Percentiles rank a stretch among this genome's conserved stretches.
Conservation (phyloP, 352 stramenopile species). For the Pythium biforme region DNA sequence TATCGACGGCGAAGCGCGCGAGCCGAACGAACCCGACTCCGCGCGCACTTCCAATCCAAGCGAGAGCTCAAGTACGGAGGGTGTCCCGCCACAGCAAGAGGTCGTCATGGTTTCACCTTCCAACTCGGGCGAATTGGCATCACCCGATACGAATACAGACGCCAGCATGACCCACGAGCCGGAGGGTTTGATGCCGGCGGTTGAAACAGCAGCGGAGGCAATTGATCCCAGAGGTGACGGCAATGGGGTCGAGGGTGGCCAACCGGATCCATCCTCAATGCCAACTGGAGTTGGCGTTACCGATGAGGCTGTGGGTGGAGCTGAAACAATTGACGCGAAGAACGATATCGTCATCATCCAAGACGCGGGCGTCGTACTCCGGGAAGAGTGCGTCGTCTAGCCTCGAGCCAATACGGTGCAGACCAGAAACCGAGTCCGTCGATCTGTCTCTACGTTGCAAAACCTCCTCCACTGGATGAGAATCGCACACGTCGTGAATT, state of each 20-base stretch:
- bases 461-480: no score
- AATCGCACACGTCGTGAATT: no score
- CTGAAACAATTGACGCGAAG: neutral
- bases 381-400: neutral
- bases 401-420: no score
- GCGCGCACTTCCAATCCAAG: neutral
- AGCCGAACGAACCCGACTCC: neutral
- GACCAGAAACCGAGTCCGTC: no score
- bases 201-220: neutral
- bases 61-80: no score
- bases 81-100: neutral
- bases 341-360: neutral
- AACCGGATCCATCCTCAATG: neutral
- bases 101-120: neutral
- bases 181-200: neutral
- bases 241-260: no score
- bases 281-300: neutral
- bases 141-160: neutral
- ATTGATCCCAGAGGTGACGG: no score
- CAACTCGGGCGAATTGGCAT: neutral
- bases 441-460: no score
- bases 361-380: neutral
- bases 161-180: neutral
- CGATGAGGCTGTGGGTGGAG: no score
- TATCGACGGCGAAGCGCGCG: neutral